Percentiles rank a stretch among this genome's conserved stretches.
These are phyloP conservation scores for Coemansia sp. DNA, from an alignment of 192 early-diverging fungal species.

Conservation along the genomic window DNA sequence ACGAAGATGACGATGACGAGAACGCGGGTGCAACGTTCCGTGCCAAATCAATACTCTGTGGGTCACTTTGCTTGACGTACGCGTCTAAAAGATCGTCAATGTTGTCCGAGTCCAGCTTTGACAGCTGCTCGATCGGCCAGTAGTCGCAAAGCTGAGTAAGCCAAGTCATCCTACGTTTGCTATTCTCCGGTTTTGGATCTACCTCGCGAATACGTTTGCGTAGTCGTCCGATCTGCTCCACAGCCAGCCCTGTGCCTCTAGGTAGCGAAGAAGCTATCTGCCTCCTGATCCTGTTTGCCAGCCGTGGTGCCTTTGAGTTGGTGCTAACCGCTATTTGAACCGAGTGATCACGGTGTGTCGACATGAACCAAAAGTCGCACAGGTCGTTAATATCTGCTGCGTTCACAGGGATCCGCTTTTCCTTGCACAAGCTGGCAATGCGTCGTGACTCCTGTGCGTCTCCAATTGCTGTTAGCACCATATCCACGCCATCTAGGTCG, in stretches of 20 bases:
- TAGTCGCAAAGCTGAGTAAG: constrained; percentile 78
- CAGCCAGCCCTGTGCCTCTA: constrained; percentile 65
- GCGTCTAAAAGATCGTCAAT: constrained; percentile 62
- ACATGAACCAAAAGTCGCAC: constrained; percentile 95
- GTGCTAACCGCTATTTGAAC: constrained; percentile 91
- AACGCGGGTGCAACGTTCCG: neutral
- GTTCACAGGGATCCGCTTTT: constrained; percentile 82
- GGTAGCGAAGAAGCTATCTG: constrained; percentile 64
- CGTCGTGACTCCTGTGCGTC: constrained; percentile 66
- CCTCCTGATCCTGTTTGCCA: constrained; percentile 80
- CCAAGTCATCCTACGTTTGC: constrained; percentile 80
- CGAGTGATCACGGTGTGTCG: constrained; percentile 75
- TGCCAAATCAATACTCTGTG: constrained; percentile 25
- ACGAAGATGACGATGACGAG: constrained; percentile 9
- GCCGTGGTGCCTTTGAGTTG: constrained; percentile 81
- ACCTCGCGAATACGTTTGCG: constrained; percentile 62
- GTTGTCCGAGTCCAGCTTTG: constrained; percentile 61
- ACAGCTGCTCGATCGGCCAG: constrained; percentile 79
- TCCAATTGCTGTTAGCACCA: constrained; percentile 72
- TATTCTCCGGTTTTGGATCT: constrained; percentile 63
- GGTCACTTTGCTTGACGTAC: constrained; percentile 55
- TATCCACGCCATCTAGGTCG: constrained; percentile 52
- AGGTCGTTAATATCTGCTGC: constrained; percentile 87
- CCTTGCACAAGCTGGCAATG: constrained; percentile 65
- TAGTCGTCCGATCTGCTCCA: constrained; percentile 68